Evolutionary conservation across 148 eudicot genomes (phyloP), one percentile per base, ranked within the genome.

Genomic region (Dianthus caryophyllus): DNA sequence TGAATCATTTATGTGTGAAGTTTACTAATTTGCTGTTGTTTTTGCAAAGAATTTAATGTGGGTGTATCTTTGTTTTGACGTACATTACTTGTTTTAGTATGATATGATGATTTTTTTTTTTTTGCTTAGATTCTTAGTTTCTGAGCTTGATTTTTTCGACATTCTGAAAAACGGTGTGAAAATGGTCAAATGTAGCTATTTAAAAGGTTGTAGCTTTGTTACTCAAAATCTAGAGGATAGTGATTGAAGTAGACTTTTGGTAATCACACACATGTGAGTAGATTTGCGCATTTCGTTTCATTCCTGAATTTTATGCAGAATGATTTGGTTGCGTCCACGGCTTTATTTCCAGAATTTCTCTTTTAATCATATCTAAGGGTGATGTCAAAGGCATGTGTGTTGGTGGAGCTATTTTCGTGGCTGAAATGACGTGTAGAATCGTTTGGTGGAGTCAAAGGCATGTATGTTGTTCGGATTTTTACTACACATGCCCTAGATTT

Each of bases 401-500:
- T 33, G 3, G 7, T n/a, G 38, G 38, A 33, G 38, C 7, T 33
- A 2, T 3, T 54, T 54, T 26, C 30, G 3, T 52, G 57, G 24
- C 54, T 50, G 20, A 50, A 50, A 49, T 0, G 20, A 21, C 54
- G 18, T 26, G 17, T 12, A 26, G 30, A 54, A 54, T 54, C 6
- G 26, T 24, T 54, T 61, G 48, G 49, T 61, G 27, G 47, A 39
- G 47, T 39, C 46, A 21, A 61, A 38, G 48, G n/a, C 48, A 20
- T 10, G 9, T 39, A 39, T 61, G 65, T 12, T 59, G 27, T 2
- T 61, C 39, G 47, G 29, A 61, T 10, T 16, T 61, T 61, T 33
- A 11, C 18, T 39, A 36, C 46, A 14, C 18, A 33, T 30, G 1
- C 11, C 4, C 26, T 46, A 17, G 0, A 2, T 18, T n/a, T 33